phyloP scores from a whole-genome alignment of 2,329 filamentous ascomycete genomes.

The Epichloe baconii region DNA sequence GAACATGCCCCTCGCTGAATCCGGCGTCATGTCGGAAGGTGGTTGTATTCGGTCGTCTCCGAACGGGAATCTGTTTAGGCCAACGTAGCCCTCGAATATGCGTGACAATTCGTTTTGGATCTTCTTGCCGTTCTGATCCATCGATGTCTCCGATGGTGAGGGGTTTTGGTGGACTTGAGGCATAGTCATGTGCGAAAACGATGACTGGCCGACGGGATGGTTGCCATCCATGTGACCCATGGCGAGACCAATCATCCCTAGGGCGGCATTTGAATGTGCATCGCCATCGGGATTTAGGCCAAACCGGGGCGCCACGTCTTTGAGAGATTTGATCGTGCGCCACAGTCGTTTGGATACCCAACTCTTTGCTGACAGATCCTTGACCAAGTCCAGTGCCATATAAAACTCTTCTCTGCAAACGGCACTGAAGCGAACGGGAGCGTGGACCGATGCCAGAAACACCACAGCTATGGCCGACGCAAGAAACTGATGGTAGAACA shows the following conservation, averaged over 20 bases:
- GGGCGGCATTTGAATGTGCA: slow-evolving; percentile 36
- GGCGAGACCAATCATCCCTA: slow-evolving; percentile 44
- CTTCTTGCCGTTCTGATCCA: slow-evolving; percentile 31
- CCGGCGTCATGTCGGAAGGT: slow-evolving; percentile 12
- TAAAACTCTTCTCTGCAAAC: slow-evolving; percentile 65
- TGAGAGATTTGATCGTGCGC: slow-evolving; percentile 57
- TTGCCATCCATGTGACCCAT: slow-evolving; percentile 20
- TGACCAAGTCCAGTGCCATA: slow-evolving; percentile 61
- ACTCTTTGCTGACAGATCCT: slow-evolving; percentile 56
- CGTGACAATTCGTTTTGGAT: slow-evolving; percentile 42
- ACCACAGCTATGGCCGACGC: slow-evolving; percentile 62
- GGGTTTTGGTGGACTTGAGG: slow-evolving; percentile 6
- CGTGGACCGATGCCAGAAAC: slow-evolving; percentile 65
- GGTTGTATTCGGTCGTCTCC: slow-evolving; percentile 13
- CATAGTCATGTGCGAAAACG: slow-evolving; percentile 18
- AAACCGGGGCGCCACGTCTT: slow-evolving; percentile 57
- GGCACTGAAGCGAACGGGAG: slow-evolving; percentile 56
- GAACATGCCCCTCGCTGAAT: slow-evolving; percentile 10
- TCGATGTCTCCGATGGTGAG: slow-evolving; percentile 2
- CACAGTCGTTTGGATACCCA: slow-evolving; percentile 62
- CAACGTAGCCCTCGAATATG: slow-evolving; percentile 28
- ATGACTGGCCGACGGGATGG: slow-evolving; percentile 8
- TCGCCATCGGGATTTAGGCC: slow-evolving; percentile 41
- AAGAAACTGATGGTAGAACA: slow-evolving; percentile 71
- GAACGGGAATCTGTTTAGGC: slow-evolving; percentile 21